Percentiles rank a stretch among this genome's conserved stretches.
Conservation (phyloP, 768 basidiomycete species). For the Mycena belliarum region DNA sequence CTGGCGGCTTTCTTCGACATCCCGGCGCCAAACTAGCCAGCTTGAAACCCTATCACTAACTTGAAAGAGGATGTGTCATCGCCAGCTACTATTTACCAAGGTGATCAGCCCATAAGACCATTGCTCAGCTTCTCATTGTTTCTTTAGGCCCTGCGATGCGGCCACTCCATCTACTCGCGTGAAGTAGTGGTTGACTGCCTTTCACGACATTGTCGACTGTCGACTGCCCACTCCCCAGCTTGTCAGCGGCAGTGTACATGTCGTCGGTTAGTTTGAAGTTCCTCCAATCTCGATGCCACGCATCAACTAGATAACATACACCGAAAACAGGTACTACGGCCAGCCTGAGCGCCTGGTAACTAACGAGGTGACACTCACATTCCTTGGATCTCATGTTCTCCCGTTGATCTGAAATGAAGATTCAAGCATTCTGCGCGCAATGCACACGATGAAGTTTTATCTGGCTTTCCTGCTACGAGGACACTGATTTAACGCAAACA, state of each 20-base stretch:
- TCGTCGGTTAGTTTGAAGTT: constrained; percentile 17
- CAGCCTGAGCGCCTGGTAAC: constrained; percentile 18
- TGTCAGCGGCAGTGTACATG: constrained; percentile 21
- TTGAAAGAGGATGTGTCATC: constrained; percentile 22
- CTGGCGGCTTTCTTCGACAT: constrained; percentile 5
- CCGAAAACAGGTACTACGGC: constrained; percentile 15
- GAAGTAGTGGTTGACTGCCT: constrained; percentile 19
- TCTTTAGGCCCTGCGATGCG: constrained; percentile 13
- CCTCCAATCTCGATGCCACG: background rate
- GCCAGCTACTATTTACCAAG: constrained; percentile 22
- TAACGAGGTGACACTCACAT: background rate
- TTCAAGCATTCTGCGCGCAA: constrained; percentile 13
- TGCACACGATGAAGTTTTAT: constrained; percentile 7
- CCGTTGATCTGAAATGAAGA: background rate
- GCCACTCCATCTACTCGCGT: constrained; percentile 15
- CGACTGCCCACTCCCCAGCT: constrained; percentile 11
- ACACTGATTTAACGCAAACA: constrained; percentile 1
- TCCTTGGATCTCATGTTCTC: too few relatives aligned
- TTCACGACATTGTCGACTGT: constrained; percentile 18
- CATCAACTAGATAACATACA: background rate
- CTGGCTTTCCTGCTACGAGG: background rate
- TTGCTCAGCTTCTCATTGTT: background rate
- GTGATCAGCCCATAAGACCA: background rate
- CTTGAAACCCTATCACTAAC: constrained; percentile 13
- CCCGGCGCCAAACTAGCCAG: constrained; percentile 10